These are phyloP conservation scores for Quercus phellos DNA, from an alignment of 331 rosid genomes.

Conservation along the genomic window DNA sequence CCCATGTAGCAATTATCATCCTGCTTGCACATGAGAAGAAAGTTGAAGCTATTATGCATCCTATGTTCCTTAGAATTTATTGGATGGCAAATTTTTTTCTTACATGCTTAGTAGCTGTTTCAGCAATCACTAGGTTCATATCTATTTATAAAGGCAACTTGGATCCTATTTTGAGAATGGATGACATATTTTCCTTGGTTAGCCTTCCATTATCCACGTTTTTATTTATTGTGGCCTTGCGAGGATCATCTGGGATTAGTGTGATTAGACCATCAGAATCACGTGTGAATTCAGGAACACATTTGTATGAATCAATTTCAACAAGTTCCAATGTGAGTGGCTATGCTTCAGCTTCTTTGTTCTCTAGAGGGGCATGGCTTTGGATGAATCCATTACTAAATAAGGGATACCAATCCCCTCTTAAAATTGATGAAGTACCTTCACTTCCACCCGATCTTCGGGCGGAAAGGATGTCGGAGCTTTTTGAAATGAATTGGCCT, in stretches of 20 bases:
- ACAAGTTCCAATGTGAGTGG: slow-evolving; percentile 42
- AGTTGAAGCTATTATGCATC: slow-evolving; percentile 56
- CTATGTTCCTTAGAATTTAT: slow-evolving; percentile 57
- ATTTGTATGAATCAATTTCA: slow-evolving; percentile 8
- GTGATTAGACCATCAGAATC: slow-evolving; percentile 23
- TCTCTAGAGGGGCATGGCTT: slow-evolving; percentile 70
- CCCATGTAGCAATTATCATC: slow-evolving; percentile 45
- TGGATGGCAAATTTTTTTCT: slow-evolving; percentile 50
- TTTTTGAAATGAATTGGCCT: slow-evolving; percentile 79
- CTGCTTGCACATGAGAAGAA: slow-evolving; percentile 58
- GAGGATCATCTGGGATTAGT: slow-evolving; percentile 59
- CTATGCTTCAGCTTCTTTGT: slow-evolving; percentile 67
- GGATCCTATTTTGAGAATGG: slow-evolving; percentile 36
- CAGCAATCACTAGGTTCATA: slow-evolving; percentile 58
- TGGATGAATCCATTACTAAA: slow-evolving; percentile 82
- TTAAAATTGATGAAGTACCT: slow-evolving; percentile 63
- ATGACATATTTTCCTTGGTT: slow-evolving; percentile 50
- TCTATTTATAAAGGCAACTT: slow-evolving; percentile 7
- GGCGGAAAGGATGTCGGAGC: slow-evolving; percentile 64
- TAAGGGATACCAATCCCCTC: slow-evolving; percentile 59
- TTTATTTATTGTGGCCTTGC: slow-evolving; percentile 45
- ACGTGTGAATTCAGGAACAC: slow-evolving; percentile 24
- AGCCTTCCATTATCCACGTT: slow-evolving; percentile 50
- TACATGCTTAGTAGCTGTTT: slow-evolving; percentile 45
- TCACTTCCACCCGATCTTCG: slow-evolving; percentile 53